Percentiles rank a stretch among this genome's conserved stretches.
phyloP scores from a whole-genome alignment of 2,329 filamentous ascomycete species.

The Pseudogymnoascus sp. region DNA sequence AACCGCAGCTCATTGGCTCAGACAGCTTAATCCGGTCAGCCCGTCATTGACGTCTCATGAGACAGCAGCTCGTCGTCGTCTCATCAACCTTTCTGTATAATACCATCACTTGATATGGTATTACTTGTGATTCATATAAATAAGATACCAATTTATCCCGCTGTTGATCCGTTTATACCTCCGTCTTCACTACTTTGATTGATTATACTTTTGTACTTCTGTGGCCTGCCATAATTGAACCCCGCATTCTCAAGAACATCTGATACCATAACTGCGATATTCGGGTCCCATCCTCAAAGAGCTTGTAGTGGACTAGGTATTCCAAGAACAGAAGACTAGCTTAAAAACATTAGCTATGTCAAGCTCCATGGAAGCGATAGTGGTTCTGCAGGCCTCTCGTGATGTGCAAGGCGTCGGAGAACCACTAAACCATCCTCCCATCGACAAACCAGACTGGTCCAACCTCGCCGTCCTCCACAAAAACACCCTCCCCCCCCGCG shows the following conservation, averaged over 20 bases:
- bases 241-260: neutral
- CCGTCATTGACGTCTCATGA: neutral
- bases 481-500: slow-evolving; percentile 49
- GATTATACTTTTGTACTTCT: neutral
- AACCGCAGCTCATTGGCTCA: neutral
- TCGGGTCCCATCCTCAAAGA: neutral
- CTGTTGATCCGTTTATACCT: neutral
- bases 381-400: neutral
- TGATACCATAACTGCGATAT: neutral
- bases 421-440: neutral
- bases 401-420: neutral
- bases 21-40: slow-evolving; percentile 1
- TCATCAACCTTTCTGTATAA: neutral
- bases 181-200: neutral
- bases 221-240: neutral
- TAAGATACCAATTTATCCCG: neutral
- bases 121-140: neutral
- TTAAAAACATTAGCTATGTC: neutral
- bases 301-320: neutral
- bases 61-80: neutral
- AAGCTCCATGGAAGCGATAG: neutral
- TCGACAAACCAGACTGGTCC: slow-evolving; percentile 47
- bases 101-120: neutral
- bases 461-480: slow-evolving; percentile 52
- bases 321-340: too few species aligned